These are phyloP conservation scores for Rossbeevera mucosa DNA, from an alignment of 768 basidiomycete species.

Conservation along the genomic window DNA sequence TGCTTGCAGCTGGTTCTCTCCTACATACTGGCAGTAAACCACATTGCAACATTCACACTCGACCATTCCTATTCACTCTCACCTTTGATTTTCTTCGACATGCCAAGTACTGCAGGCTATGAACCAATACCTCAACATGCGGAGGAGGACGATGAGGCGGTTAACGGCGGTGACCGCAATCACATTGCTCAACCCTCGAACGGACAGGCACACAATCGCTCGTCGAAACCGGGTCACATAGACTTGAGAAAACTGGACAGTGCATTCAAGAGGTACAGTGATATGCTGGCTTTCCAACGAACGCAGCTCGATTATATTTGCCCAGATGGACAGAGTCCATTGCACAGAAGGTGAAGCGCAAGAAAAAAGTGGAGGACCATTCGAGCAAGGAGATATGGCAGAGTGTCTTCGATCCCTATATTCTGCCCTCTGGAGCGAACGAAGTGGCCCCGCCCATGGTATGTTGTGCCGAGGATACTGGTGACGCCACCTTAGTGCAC, in stretches of 20 bases:
- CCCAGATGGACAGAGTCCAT: conserved; percentile 82
- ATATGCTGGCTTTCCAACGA: not conserved
- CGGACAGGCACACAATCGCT: conserved; percentile 29
- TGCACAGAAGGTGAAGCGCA: conserved; percentile 78
- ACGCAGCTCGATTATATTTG: not conserved
- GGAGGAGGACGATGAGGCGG: conserved; percentile 37
- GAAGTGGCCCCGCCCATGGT: conserved; percentile 22
- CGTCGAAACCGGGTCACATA: conserved; percentile 56
- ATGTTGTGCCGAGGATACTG: not conserved
- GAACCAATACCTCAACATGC: conserved; percentile 41
- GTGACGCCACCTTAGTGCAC: conserved; percentile 2
- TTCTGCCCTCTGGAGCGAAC: conserved; percentile 33
- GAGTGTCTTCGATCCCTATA: conserved; percentile 71
- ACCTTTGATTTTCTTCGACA: conserved; percentile 15
- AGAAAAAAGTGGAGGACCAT: conserved; percentile 64
- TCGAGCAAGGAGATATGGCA: conserved; percentile 71
- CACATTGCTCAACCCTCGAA: conserved; percentile 24
- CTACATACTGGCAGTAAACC: conserved; percentile 17
- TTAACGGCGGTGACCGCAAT: conserved; percentile 32
- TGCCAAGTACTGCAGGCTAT: conserved; percentile 45
- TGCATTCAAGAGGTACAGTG: conserved; percentile 71
- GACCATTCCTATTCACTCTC: conserved; percentile 1
- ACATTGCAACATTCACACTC: conserved; percentile 11
- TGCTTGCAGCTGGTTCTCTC: conserved; percentile 3
- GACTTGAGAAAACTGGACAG: conserved; percentile 76